These are phyloP conservation scores for Hericium alpestre DNA, from an alignment of 768 basidiomycete genomes.

Conservation along the genomic window DNA sequence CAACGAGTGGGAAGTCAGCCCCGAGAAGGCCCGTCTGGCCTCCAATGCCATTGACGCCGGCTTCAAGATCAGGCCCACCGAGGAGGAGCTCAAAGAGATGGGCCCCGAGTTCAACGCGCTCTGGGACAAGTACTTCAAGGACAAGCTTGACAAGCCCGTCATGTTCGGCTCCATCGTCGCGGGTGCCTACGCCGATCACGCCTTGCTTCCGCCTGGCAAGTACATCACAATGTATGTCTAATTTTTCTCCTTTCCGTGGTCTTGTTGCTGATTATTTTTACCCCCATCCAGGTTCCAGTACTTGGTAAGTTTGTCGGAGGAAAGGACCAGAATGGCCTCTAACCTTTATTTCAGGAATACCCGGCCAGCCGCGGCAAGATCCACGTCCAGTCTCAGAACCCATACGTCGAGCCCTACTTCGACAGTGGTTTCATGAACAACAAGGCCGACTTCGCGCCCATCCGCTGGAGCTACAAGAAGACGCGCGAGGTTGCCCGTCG, in stretches of 20 bases:
- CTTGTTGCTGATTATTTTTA: not conserved
- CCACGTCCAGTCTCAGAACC: slow-evolving; percentile 49
- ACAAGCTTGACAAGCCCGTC: slow-evolving; percentile 72
- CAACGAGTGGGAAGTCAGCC: slow-evolving; percentile 54
- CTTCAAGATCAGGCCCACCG: slow-evolving; percentile 67
- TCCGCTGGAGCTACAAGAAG: slow-evolving; percentile 73
- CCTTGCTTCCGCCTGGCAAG: slow-evolving; percentile 60
- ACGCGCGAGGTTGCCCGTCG: slow-evolving; percentile 60
- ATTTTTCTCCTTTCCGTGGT: not conserved
- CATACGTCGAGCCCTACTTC: slow-evolving; percentile 53
- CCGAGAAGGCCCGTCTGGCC: slow-evolving; percentile 56
- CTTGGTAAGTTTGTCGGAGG: slow-evolving; percentile 25
- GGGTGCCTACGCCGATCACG: slow-evolving; percentile 63
- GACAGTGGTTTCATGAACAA: slow-evolving; percentile 75
- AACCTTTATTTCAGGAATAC: slow-evolving; percentile 39
- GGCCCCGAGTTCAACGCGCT: slow-evolving; percentile 66
- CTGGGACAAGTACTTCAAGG: slow-evolving; percentile 64
- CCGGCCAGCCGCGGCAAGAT: slow-evolving; percentile 68
- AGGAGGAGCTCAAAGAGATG: slow-evolving; percentile 64
- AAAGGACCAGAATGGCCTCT: not conserved
- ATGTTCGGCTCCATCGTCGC: slow-evolving; percentile 67
- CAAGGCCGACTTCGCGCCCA: slow-evolving; percentile 67
- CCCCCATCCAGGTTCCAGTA: slow-evolving; percentile 45
- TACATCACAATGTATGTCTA: slow-evolving; percentile 49
- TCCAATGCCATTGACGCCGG: slow-evolving; percentile 70